Percentiles rank a stretch among this genome's conserved stretches.
Conservation (phyloP, 257 asterid species). For the Forsythia suspensa region DNA sequence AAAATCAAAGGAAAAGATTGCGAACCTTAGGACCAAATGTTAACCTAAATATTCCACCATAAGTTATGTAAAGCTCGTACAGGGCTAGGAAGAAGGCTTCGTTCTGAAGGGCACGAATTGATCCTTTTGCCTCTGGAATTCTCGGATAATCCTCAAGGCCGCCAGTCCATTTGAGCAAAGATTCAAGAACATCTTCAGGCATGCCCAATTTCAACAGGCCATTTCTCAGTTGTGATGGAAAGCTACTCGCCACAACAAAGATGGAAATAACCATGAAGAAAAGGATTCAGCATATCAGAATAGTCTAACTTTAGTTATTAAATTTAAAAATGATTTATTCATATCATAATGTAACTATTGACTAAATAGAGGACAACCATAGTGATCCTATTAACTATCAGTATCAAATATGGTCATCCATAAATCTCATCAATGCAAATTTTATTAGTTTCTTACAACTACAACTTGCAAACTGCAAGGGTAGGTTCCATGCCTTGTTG, state of each 20-base stretch:
- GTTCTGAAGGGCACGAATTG: slow-evolving; percentile 50
- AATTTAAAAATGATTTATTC: no score
- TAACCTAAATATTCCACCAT: slow-evolving; percentile 88
- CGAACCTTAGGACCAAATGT: slow-evolving; percentile 95
- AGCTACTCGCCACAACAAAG: slow-evolving; percentile 39
- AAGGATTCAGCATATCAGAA: slow-evolving; percentile 7
- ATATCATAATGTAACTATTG: no score
- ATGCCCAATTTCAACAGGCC: slow-evolving; percentile 68
- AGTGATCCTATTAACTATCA: background rate
- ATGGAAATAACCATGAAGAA: slow-evolving; percentile 13
- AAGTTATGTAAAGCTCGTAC: slow-evolving; percentile 79
- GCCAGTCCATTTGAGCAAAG: slow-evolving; percentile 49
- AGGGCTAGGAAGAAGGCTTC: slow-evolving; percentile 91
- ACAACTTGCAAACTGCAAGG: background rate
- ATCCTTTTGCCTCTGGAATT: slow-evolving; percentile 92
- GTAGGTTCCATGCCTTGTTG: background rate
- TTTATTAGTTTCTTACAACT: background rate
- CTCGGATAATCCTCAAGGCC: slow-evolving; percentile 43
- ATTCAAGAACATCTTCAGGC: slow-evolving; percentile 59
- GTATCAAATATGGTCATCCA: background rate
- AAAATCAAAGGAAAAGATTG: slow-evolving; percentile 6
- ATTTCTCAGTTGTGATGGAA: slow-evolving; percentile 54
- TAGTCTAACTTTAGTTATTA: background rate
- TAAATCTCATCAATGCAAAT: background rate
- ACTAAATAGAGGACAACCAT: background rate